These are phyloP conservation scores for Cardamine occulta DNA, from an alignment of 345 rosid genomes.

Conservation along the genomic window DNA sequence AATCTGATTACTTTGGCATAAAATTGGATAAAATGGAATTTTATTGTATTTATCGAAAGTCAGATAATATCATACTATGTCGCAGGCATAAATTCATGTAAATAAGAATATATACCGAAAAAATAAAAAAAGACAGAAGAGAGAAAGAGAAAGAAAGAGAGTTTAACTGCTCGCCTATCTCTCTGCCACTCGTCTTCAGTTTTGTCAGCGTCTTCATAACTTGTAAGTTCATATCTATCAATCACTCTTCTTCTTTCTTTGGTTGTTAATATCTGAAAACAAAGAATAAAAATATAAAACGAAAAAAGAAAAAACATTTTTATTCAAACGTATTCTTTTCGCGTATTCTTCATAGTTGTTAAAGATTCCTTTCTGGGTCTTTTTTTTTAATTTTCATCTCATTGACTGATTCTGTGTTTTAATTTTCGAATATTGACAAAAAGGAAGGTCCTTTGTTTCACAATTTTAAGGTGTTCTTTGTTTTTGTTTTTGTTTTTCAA, in stretches of 20 bases:
- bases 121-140: not conserved
- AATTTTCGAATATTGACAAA: not conserved
- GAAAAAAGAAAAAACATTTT: not conserved
- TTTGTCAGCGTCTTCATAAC: conserved; percentile 38
- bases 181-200: conserved; percentile 41
- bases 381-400: not conserved
- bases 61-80: conserved; percentile 8
- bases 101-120: not conserved
- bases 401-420: conserved; percentile 24
- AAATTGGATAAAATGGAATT: not conserved
- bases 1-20: not conserved
- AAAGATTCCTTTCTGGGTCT: conserved; percentile 2
- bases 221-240: conserved; percentile 9
- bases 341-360: conserved; percentile 29
- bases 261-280: conserved; percentile 10
- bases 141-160: not conserved
- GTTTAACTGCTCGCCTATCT: conserved; percentile 32
- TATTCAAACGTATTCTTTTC: conserved; percentile 30
- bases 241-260: conserved; percentile 1
- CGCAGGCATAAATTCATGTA: conserved; percentile 15
- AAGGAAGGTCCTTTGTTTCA: not conserved
- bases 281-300: not conserved
- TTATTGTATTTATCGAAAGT: not conserved
- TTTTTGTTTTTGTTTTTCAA: not conserved
- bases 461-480: not conserved